Evolutionary conservation across 192 early-diverging fungal species (phyloP).

Genomic region (Helicostylum pulchrum): DNA sequence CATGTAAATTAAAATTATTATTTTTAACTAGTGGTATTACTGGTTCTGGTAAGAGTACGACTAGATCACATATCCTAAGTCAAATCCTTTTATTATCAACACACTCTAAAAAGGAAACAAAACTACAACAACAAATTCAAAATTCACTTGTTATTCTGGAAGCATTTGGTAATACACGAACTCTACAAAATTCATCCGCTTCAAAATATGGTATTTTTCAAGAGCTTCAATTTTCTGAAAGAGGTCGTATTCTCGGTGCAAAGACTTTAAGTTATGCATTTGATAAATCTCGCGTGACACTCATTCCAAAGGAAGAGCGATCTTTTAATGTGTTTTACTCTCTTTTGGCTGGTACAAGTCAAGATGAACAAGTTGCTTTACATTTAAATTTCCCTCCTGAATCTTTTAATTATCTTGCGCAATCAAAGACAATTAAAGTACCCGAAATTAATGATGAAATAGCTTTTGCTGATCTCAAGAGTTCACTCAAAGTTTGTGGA

Average conservation of each 20-base stretch:
- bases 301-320: conserved; percentile 63
- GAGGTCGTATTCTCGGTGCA: conserved; percentile 79
- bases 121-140: conserved; percentile 67
- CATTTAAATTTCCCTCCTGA: conserved; percentile 56
- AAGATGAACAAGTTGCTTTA: conserved; percentile 62
- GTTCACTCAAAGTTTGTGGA: conserved; percentile 58
- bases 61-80: conserved; percentile 61
- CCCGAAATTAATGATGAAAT: conserved; percentile 47
- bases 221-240: conserved; percentile 85
- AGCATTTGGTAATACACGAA: conserved; percentile 76
- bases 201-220: conserved; percentile 82
- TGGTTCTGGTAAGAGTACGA: conserved; percentile 83
- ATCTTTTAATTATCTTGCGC: conserved; percentile 44
- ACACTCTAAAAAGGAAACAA: conserved; percentile 71
- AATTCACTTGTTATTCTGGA: conserved; percentile 70
- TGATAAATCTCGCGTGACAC: conserved; percentile 59
- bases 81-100: conserved; percentile 77
- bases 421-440: conserved; percentile 32
- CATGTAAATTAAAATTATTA: background rate
- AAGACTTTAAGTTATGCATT: conserved; percentile 75
- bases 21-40: conserved; percentile 65
- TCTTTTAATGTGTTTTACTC: conserved; percentile 82
- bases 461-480: conserved; percentile 63
- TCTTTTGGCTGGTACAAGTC: conserved; percentile 65
- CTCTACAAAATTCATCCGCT: conserved; percentile 60